Conservation (phyloP, 225 moss, liverwort and hornwort species). For the Neckera pumila region DNA sequence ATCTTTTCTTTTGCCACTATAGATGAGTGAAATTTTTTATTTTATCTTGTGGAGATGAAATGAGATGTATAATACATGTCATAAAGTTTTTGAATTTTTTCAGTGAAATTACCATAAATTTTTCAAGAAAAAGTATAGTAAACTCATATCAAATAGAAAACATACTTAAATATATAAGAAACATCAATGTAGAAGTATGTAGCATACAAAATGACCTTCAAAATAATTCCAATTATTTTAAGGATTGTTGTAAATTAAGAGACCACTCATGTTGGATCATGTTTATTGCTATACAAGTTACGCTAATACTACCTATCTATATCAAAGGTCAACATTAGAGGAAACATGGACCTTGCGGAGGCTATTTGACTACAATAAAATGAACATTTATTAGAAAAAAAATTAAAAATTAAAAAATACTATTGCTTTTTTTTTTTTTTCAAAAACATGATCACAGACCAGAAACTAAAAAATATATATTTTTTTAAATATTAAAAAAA, state of each 20-base stretch:
- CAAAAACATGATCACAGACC: no score
- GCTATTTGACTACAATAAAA: no score
- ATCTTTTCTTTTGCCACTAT: not conserved
- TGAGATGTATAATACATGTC: not conserved
- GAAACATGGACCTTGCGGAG: no score
- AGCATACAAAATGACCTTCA: rapidly evolving
- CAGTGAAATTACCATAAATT: not conserved
- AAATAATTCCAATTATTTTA: not conserved
- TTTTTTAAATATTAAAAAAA: no score
- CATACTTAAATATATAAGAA: rapidly evolving
- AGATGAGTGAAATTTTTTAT: not conserved
- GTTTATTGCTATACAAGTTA: rapidly evolving
- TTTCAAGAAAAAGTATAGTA: not conserved
- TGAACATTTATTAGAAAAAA: no score
- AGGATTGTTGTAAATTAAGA: not conserved
- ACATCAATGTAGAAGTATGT: no score
- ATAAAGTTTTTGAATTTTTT: not conserved
- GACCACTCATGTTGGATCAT: not conserved
- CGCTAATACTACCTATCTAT: not conserved
- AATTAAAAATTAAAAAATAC: no score
- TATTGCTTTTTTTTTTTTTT: no score
- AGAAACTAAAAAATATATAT: no score
- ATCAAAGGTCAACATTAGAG: rapidly evolving
- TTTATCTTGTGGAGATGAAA: not conserved
- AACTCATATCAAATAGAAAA: not conserved